A percentile compares a stretch with the other conserved stretches of the same genome.
Conservation (phyloP, 805 yeast species). For the Candida khao-thaluensis region DNA sequence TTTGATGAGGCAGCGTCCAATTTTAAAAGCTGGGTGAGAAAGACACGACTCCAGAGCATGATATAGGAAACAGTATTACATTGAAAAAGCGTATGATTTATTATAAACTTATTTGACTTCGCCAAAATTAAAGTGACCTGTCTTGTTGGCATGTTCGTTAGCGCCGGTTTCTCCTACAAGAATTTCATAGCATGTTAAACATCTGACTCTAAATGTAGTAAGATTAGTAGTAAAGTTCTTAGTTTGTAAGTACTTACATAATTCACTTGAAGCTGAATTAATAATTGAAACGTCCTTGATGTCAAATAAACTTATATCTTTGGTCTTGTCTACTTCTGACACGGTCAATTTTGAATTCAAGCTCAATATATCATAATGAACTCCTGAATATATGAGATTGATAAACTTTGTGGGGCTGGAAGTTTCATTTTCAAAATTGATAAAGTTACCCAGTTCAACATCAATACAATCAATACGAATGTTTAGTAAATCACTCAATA, state of each 20-base stretch:
- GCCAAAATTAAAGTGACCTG: slow-evolving; percentile 63
- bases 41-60: slow-evolving; percentile 8
- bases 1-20: slow-evolving; percentile 12
- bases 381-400: slow-evolving; percentile 63
- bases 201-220: slow-evolving; percentile 52
- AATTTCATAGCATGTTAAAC: slow-evolving; percentile 51
- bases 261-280: slow-evolving; percentile 25
- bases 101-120: slow-evolving; percentile 39
- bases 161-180: slow-evolving; percentile 67
- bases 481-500: slow-evolving; percentile 51
- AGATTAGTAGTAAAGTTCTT: slow-evolving; percentile 67
- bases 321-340: slow-evolving; percentile 21
- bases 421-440: slow-evolving; percentile 46
- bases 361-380: slow-evolving; percentile 64
- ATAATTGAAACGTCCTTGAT: slow-evolving; percentile 28
- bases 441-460: slow-evolving; percentile 57
- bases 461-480: slow-evolving; percentile 61
- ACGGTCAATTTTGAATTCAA: slow-evolving; percentile 20
- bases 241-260: slow-evolving; percentile 47
- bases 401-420: slow-evolving; percentile 42
- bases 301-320: slow-evolving; percentile 45
- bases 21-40: slow-evolving; percentile 4
- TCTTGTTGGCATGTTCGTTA: slow-evolving; percentile 57
- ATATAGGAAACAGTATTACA: too few relatives aligned
- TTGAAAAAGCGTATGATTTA: too few relatives aligned